Evolutionary conservation across 2,329 filamentous ascomycete species (phyloP).

Genomic region (Taxawa tesnikishii): DNA sequence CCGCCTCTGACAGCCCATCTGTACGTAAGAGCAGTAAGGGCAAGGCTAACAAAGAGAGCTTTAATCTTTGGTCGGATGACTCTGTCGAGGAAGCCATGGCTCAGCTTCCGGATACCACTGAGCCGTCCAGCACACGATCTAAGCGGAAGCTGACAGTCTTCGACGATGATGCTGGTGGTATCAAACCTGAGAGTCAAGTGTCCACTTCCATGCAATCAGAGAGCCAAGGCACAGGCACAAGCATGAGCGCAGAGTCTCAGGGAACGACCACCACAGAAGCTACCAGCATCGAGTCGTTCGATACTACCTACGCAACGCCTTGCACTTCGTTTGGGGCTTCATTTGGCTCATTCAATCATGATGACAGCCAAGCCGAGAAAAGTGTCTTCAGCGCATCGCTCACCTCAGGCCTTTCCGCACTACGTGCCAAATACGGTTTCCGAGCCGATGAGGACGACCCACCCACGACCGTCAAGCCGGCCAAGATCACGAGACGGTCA

Average conservation of each 20-base stretch:
- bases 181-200: too few species aligned
- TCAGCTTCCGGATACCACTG: slow-evolving; percentile 17
- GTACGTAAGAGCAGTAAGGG: slow-evolving; percentile 20
- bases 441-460: slow-evolving; percentile 3
- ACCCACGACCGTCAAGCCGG: slow-evolving; percentile 2
- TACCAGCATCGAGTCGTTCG: slow-evolving; percentile 1
- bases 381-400: slow-evolving; percentile 15
- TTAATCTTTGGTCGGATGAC: slow-evolving; percentile 36
- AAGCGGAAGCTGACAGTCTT: slow-evolving; percentile 9
- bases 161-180: slow-evolving; percentile 5
- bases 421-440: background rate
- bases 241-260: slow-evolving; percentile 4
- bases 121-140: slow-evolving; percentile 1
- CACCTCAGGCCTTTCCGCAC: slow-evolving; percentile 9
- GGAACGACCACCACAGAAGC: slow-evolving; percentile 1
- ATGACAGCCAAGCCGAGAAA: background rate
- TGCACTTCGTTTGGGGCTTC: too few species aligned
- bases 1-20: slow-evolving; percentile 25
- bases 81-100: slow-evolving; percentile 31
- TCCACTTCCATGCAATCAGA: slow-evolving; percentile 15
- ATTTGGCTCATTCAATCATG: too few species aligned
- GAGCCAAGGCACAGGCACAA: background rate
- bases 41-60: slow-evolving; percentile 22
- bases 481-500: slow-evolving; percentile 2
- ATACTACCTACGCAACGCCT: too few species aligned